Base-by-base conservation (phyloP, 306 rosid genomes). In the Corylus heterophylla region DNA sequence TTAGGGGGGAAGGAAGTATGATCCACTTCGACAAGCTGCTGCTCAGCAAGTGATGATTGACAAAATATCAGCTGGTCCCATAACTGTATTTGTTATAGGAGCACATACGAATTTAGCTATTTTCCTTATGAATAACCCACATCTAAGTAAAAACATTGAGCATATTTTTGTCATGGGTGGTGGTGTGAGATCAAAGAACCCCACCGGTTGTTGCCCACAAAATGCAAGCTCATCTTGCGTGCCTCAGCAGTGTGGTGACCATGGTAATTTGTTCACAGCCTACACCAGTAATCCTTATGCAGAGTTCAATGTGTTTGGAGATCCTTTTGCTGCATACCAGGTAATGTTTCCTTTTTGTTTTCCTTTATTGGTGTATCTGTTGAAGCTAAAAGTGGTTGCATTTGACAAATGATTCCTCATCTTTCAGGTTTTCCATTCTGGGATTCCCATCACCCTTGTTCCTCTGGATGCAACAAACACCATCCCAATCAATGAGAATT, bases 311-410 rank as follows among this genome's bases (percentile, higher is more conserved):
- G 75, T 95, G 7, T 91, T 91, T 73, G 97, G 86, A 47, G 99
- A 95, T 76, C 98, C 98, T 85, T 95, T 95, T 88, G 98, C 98
- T 20, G 98, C 99, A 68, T 90, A 92, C 56, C 96, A 91, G 97
- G 98, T 94, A 75, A 11, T 68, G 51, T 16, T 42, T 13, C 44
- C 44, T 48, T 0, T 4, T 20, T 20, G 31, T 18, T 3, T 8
- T 48, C 20, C n/a, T 64, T 64, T 35, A 12, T 49, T 18, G 13
- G 42, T 18, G 9, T 39, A 59, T 39, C 25, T 47, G 5, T 18
- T 5, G 18, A 62, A 37, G 64, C 51, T 47, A 48, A 69, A 69
- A 8, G 13, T 31, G 77, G 42, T 35, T 62, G 58, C 8, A 51
- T 77, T 20, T 81, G 76, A 83, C 69, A 54, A 6, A 31, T 59